phyloP scores from a whole-genome alignment of 768 basidiomycete species.

The Mycena rosella region DNA sequence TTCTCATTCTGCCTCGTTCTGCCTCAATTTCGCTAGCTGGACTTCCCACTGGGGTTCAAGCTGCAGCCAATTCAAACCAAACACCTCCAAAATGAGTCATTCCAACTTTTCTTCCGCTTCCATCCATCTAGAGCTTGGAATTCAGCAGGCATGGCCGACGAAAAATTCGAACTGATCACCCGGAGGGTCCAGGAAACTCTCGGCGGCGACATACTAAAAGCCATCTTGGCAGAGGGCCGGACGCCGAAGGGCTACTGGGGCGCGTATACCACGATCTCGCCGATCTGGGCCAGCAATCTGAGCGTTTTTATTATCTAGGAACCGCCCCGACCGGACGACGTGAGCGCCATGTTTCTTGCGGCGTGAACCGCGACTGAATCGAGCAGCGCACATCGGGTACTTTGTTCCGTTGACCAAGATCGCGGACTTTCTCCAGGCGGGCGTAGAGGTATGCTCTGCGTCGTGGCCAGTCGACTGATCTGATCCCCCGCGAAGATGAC shows the following conservation, averaged over 20 bases:
- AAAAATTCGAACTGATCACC: constrained; percentile 87
- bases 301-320: constrained; percentile 61
- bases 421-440: constrained; percentile 94
- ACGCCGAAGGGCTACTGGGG: constrained; percentile 94
- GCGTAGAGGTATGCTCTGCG: constrained; percentile 74
- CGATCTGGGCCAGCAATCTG: constrained; percentile 17
- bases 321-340: constrained; percentile 95
- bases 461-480: neutral
- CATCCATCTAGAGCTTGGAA: neutral
- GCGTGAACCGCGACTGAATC: neutral
- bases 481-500: constrained; percentile 17
- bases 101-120: constrained; percentile 1
- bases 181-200: constrained; percentile 89
- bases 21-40: no score
- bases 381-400: constrained; percentile 94
- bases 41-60: no score
- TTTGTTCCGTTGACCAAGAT: constrained; percentile 96
- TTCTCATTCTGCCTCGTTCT: no score
- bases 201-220: constrained; percentile 86
- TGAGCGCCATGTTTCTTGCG: constrained; percentile 55
- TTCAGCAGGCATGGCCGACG: constrained; percentile 48
- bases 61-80: neutral
- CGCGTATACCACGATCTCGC: constrained; percentile 51
- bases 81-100: constrained; percentile 15
- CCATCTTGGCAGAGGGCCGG: constrained; percentile 81